Conservation (phyloP, 352 stramenopile species). For the Phytophthora uliginosa region DNA sequence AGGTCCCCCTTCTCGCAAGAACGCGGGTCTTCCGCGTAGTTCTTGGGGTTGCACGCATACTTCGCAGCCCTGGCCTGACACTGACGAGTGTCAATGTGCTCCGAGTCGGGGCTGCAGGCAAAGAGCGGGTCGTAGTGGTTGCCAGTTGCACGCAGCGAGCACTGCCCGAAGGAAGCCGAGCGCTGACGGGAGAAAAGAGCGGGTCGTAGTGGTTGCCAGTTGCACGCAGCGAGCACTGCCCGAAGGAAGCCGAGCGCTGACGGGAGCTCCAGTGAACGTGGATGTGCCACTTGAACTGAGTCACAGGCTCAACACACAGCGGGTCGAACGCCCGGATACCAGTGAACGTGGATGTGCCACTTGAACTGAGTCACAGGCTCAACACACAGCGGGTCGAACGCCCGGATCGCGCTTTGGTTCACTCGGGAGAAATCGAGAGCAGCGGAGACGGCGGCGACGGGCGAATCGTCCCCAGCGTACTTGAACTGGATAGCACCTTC, state of each 20-base stretch:
- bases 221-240: constrained; percentile 40
- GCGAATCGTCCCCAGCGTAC: constrained; percentile 26
- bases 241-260: constrained; percentile 31
- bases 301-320: constrained; percentile 35
- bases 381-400: constrained; percentile 36
- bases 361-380: constrained; percentile 42
- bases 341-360: constrained; percentile 63
- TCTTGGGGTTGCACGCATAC: constrained; percentile 52
- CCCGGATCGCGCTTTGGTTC: constrained; percentile 28
- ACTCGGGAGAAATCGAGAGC: constrained; percentile 50
- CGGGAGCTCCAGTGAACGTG: constrained; percentile 46
- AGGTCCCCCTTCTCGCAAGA: constrained; percentile 64
- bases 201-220: constrained; percentile 71
- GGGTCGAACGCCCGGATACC: constrained; percentile 36
- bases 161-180: constrained; percentile 45
- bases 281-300: constrained; percentile 60
- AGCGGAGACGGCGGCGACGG: constrained; percentile 35
- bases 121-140: constrained; percentile 71
- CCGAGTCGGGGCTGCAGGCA: constrained; percentile 57
- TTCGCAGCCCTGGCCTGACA: constrained; percentile 35
- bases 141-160: constrained; percentile 37
- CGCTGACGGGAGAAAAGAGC: constrained; percentile 27
- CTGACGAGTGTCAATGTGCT: constrained; percentile 37
- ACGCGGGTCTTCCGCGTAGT: constrained; percentile 39
- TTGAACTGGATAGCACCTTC: constrained; percentile 32